phyloP scores from a whole-genome alignment of 805 yeast species.

The Pichia eremophila region DNA sequence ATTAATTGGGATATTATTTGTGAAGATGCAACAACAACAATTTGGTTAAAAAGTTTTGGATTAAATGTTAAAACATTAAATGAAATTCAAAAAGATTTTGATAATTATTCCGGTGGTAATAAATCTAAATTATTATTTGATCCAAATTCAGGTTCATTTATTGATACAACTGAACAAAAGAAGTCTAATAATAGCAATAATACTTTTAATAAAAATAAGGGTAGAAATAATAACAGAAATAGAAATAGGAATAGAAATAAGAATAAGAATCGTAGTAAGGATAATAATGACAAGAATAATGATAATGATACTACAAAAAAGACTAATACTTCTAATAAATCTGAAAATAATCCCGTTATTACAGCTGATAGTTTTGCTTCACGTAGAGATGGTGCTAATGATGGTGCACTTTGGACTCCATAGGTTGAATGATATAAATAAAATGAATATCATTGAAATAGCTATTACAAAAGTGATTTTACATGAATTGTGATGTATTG shows the following conservation, averaged over 20 bases:
- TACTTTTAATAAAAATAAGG: no score
- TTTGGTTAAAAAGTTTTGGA: constrained; percentile 48
- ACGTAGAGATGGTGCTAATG: constrained; percentile 51
- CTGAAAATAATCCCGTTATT: neutral
- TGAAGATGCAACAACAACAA: constrained; percentile 46
- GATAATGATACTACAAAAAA: constrained; percentile 22
- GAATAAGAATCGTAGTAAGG: neutral
- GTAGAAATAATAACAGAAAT: neutral
- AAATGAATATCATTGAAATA: no score
- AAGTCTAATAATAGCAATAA: constrained; percentile 24
- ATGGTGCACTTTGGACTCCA: constrained; percentile 54
- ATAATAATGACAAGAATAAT: neutral
- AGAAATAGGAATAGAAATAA: constrained; percentile 24
- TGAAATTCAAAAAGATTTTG: constrained; percentile 37
- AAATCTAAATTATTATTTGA: constrained; percentile 3
- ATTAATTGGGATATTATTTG: constrained; percentile 48
- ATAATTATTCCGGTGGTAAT: constrained; percentile 11
- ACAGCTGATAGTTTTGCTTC: constrained; percentile 42
- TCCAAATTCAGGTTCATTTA: constrained; percentile 2
- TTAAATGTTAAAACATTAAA: constrained; percentile 42
- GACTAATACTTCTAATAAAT: constrained; percentile 13
- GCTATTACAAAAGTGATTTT: no score
- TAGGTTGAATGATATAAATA: constrained; percentile 12
- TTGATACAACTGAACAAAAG: neutral
- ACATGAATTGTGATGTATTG: no score